phyloP scores from a whole-genome alignment of 2,329 filamentous ascomycete species.

The Neoarthrinium moseri region DNA sequence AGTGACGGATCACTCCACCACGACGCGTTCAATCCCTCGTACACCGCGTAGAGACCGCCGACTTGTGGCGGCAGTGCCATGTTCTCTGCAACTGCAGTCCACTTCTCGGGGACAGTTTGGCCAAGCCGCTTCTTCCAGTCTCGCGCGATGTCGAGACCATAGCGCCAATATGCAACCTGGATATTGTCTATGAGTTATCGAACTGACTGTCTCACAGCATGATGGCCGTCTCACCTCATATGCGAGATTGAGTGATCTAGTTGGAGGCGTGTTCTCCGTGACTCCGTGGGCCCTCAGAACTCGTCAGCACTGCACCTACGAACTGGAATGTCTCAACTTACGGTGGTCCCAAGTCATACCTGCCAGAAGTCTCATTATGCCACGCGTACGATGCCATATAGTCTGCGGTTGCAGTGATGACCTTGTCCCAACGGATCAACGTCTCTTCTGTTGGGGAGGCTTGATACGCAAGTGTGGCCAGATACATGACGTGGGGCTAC shows the following conservation, averaged over 20 bases:
- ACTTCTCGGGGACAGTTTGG: conserved; percentile 34
- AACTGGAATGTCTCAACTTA: conserved; percentile 8
- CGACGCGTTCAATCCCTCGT: conserved; percentile 43
- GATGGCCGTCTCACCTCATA: conserved; percentile 35
- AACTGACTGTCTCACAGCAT: not conserved
- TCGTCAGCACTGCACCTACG: not conserved
- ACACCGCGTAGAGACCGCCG: conserved; percentile 42
- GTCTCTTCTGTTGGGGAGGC: conserved; percentile 22
- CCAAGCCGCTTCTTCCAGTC: conserved; percentile 41
- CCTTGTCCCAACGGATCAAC: conserved; percentile 22
- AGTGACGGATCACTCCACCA: conserved; percentile 39
- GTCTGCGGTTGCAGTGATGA: conserved; percentile 25
- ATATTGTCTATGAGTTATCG: not conserved
- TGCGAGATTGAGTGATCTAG: conserved; percentile 43
- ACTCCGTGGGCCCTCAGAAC: conserved; percentile 40
- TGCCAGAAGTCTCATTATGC: conserved; percentile 26
- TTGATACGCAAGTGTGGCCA: conserved; percentile 27
- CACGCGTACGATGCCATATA: conserved; percentile 32
- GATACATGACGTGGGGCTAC: conserved; percentile 42
- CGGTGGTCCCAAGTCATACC: conserved; percentile 45
- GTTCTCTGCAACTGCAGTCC: conserved; percentile 39
- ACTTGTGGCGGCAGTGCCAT: conserved; percentile 42
- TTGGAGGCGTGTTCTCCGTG: conserved; percentile 49
- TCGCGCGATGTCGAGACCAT: conserved; percentile 43
- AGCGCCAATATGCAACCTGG: conserved; percentile 46